Conservation (phyloP, 768 basidiomycete species). For the Agaricus blazei region DNA sequence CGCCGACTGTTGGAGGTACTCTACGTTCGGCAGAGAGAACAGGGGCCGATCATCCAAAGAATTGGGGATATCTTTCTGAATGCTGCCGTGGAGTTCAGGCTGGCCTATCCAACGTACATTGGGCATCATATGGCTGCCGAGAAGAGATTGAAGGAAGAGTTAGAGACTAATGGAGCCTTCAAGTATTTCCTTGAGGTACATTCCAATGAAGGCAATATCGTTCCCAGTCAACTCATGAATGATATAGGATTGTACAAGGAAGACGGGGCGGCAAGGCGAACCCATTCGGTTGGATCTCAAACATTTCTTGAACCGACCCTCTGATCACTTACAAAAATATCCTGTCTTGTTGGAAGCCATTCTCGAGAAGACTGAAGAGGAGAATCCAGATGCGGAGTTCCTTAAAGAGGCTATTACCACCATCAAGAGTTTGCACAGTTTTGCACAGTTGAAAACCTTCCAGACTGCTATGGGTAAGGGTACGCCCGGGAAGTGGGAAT, state of each 20-base stretch:
- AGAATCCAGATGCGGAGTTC: conserved; percentile 82
- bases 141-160: conserved; percentile 82
- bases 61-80: conserved; percentile 90
- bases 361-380: conserved; percentile 71
- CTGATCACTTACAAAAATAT: conserved; percentile 84
- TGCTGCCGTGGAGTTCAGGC: conserved; percentile 82
- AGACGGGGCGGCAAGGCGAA: conserved; percentile 33
- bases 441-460: conserved; percentile 83
- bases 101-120: conserved; percentile 81
- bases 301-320: conserved; percentile 68
- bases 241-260: conserved; percentile 36
- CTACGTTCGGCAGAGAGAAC: conserved; percentile 82
- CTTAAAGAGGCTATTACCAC: conserved; percentile 73
- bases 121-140: conserved; percentile 84
- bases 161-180: conserved; percentile 76
- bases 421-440: conserved; percentile 75
- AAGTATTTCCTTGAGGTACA: conserved; percentile 79
- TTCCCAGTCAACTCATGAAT: neutral
- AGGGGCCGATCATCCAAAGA: conserved; percentile 72
- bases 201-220: neutral
- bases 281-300: conserved; percentile 57
- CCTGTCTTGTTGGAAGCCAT: conserved; percentile 85
- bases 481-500: conserved; percentile 75
- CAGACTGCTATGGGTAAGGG: conserved; percentile 86
- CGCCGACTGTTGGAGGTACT: conserved; percentile 79